These are phyloP conservation scores for Trifolium subterraneum DNA, from an alignment of 306 rosid genomes.

Conservation along the genomic window DNA sequence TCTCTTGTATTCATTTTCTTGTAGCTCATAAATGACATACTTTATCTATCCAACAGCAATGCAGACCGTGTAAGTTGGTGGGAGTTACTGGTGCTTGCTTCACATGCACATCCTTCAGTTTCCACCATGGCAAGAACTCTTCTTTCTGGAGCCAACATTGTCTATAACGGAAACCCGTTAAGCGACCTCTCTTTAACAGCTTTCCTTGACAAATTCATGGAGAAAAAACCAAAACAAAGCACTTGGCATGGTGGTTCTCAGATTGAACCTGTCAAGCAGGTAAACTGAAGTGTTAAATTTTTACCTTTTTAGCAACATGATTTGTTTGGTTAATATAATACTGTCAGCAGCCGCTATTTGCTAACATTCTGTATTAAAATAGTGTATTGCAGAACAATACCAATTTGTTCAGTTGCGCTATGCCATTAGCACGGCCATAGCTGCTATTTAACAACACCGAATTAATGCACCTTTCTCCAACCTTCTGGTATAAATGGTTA, in stretches of 20 bases:
- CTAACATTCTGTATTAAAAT: neutral
- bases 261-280: conserved; percentile 96
- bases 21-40: neutral
- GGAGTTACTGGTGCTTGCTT: conserved; percentile 89
- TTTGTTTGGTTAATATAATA: conserved; percentile 14
- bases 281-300: conserved; percentile 28
- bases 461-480: conserved; percentile 1
- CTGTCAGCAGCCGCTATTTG: neutral
- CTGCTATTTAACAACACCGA: neutral
- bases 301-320: conserved; percentile 17
- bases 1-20: conserved; percentile 4
- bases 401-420: no score
- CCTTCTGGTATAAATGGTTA: conserved; percentile 33
- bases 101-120: conserved; percentile 92
- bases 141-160: conserved; percentile 88
- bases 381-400: neutral
- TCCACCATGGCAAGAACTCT: conserved; percentile 88
- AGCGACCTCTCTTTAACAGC: conserved; percentile 79
- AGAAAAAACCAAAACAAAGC: conserved; percentile 84
- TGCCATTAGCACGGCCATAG: neutral
- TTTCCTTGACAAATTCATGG: conserved; percentile 96
- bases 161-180: conserved; percentile 89
- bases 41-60: conserved; percentile 63
- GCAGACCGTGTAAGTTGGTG: conserved; percentile 93
- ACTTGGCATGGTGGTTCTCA: conserved; percentile 97